phyloP scores from a whole-genome alignment of 1,284 basidiomycete genomes.

The Ganoderma leucocontextum region DNA sequence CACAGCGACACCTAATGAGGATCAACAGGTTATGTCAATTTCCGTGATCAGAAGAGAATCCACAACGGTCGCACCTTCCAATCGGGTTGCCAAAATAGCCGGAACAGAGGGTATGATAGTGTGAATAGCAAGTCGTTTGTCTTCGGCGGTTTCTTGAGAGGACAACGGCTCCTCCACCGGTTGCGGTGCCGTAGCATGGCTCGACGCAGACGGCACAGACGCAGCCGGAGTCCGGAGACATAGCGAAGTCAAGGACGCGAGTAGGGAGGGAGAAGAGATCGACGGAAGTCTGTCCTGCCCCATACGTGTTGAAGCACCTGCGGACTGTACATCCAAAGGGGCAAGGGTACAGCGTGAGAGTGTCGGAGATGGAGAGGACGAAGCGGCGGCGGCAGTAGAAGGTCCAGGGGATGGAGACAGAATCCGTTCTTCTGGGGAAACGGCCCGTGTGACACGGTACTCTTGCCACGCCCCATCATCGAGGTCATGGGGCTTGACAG shows the following conservation, averaged over 20 bases:
- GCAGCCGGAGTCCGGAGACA: constrained; percentile 29
- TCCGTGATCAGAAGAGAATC: constrained; percentile 9
- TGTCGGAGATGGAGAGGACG: constrained; percentile 29
- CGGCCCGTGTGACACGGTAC: constrained; percentile 29
- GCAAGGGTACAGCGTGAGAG: constrained; percentile 29
- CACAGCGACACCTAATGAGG: constrained; percentile 66
- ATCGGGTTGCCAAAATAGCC: constrained; percentile 66
- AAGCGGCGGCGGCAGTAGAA: constrained; percentile 27
- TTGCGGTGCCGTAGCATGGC: constrained; percentile 11
- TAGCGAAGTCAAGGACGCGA: constrained; percentile 36
- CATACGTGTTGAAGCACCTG: constrained; percentile 9
- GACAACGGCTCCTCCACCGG: not conserved
- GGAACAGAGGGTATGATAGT: constrained; percentile 68
- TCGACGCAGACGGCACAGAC: constrained; percentile 15
- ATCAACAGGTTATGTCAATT: constrained; percentile 15
- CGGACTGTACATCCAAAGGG: constrained; percentile 30
- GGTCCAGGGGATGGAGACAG: constrained; percentile 27
- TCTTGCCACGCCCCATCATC: constrained; percentile 51
- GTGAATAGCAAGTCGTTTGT: constrained; percentile 53
- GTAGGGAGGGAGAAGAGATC: constrained; percentile 34
- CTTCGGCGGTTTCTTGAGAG: constrained; percentile 14
- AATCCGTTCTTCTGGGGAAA: constrained; percentile 27
- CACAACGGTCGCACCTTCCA: constrained; percentile 63
- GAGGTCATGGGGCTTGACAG: constrained; percentile 52
- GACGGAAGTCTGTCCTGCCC: constrained; percentile 26